phyloP scores from a whole-genome alignment of 345 rosid genomes.

The Salix dunnii region DNA sequence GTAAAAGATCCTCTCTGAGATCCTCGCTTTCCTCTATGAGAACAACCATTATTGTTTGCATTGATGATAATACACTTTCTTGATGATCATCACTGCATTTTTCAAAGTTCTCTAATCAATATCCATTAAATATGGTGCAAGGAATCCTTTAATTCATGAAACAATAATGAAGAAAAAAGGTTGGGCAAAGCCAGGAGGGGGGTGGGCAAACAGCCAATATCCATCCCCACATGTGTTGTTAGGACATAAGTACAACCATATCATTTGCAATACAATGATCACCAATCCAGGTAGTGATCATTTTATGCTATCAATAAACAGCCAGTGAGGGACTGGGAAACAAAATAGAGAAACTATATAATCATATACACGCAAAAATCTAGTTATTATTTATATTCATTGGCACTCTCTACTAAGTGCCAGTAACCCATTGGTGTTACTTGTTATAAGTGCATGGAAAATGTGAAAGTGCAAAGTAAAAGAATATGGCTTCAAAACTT shows the following conservation, averaged over 20 bases:
- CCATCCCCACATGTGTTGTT: neutral
- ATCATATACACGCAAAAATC: neutral
- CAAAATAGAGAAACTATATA: neutral
- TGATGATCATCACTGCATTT: conserved; percentile 90
- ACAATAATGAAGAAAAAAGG: neutral
- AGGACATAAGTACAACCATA: neutral
- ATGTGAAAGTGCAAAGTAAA: neutral
- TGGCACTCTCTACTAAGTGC: neutral
- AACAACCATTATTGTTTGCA: conserved; percentile 83
- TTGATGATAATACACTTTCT: conserved; percentile 74
- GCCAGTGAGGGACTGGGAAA: neutral
- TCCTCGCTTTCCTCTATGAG: conserved; percentile 96
- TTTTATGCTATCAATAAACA: neutral
- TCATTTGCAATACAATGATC: neutral
- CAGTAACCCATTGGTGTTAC: neutral
- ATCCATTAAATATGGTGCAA: neutral
- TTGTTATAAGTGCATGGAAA: neutral
- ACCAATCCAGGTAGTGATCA: neutral
- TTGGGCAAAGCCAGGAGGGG: neutral
- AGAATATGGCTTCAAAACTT: neutral
- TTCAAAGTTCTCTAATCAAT: conserved; percentile 12
- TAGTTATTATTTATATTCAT: neutral
- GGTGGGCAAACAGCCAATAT: neutral
- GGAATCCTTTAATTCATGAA: neutral
- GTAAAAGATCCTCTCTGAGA: conserved; percentile 70